phyloP scores from a whole-genome alignment of 1,284 basidiomycete species.

The Pseudozyma hubeiensis region DNA sequence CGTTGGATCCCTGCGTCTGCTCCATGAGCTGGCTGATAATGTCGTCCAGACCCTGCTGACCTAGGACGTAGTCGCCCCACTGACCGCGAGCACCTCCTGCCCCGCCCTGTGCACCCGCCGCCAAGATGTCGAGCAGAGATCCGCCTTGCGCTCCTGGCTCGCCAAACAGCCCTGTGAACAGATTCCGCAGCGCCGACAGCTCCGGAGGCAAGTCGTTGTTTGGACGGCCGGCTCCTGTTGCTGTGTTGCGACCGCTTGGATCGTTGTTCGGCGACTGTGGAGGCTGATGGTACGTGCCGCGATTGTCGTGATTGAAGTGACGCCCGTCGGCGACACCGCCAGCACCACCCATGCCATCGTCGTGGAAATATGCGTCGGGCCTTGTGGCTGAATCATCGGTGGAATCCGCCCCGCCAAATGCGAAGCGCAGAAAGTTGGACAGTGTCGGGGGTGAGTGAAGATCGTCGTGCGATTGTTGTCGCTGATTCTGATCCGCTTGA shows the following conservation, averaged over 20 bases:
- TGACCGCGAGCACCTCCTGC: constrained; percentile 41
- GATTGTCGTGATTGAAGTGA: constrained; percentile 59
- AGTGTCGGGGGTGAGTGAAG: constrained; percentile 22
- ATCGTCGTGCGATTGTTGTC: constrained; percentile 7
- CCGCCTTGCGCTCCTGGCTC: constrained; percentile 40
- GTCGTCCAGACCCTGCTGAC: constrained; percentile 59
- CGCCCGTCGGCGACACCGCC: constrained; percentile 59
- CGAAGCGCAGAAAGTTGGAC: constrained; percentile 44
- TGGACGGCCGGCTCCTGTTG: neutral
- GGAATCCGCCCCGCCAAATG: constrained; percentile 38
- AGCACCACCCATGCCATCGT: constrained; percentile 64
- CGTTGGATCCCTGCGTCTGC: constrained; percentile 54
- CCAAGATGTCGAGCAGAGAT: constrained; percentile 47
- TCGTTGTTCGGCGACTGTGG: constrained; percentile 16
- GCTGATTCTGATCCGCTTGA: constrained; percentile 15
- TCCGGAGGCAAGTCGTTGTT: constrained; percentile 46
- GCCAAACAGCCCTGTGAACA: constrained; percentile 58
- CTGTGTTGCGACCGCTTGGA: neutral
- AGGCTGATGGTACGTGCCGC: constrained; percentile 29
- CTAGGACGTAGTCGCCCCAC: constrained; percentile 59
- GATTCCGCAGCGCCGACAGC: constrained; percentile 45
- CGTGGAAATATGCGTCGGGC: constrained; percentile 43
- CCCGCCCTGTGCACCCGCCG: constrained; percentile 27
- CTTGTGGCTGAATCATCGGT: constrained; percentile 5
- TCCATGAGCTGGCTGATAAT: constrained; percentile 65